Conservation (phyloP, 495 filamentous ascomycete species). For the Aspergillus taichungensis region DNA sequence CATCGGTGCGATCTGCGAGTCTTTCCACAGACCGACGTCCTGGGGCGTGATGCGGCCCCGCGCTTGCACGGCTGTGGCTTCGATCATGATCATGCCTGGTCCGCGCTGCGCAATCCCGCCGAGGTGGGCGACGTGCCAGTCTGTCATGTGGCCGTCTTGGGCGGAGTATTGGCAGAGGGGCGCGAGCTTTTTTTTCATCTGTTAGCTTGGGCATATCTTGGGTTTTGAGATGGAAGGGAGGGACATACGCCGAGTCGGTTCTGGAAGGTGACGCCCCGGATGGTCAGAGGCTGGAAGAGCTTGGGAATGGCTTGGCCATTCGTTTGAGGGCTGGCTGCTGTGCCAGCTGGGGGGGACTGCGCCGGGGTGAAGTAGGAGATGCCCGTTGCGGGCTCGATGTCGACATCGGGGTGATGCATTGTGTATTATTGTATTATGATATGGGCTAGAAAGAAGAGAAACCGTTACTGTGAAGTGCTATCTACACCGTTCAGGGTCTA, state of each 20-base stretch:
- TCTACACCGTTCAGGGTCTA: no score
- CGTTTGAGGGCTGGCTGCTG: conserved; percentile 43
- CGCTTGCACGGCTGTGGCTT: conserved; percentile 61
- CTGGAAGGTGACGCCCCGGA: conserved; percentile 42
- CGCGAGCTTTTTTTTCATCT: no score
- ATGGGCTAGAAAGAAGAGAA: no score
- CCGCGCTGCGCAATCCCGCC: conserved; percentile 57
- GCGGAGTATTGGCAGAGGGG: conserved; percentile 66
- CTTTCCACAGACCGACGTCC: conserved; percentile 64
- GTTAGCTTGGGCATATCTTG: no score
- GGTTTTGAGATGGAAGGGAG: no score
- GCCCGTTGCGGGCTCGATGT: conserved; percentile 31
- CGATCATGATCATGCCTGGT: conserved; percentile 58
- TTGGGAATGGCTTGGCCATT: conserved; percentile 47
- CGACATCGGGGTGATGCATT: background rate
- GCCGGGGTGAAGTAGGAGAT: conserved; percentile 55
- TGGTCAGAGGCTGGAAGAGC: conserved; percentile 50
- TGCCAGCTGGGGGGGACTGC: conserved; percentile 51
- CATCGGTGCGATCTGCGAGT: conserved; percentile 58
- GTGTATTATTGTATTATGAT: background rate
- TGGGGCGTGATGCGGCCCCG: conserved; percentile 74
- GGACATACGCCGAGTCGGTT: conserved; percentile 45
- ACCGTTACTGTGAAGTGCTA: no score
- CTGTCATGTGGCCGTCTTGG: conserved; percentile 51
- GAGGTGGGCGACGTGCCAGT: conserved; percentile 54